A percentile compares a stretch with the other conserved stretches of the same genome.
Evolutionary conservation across 192 early-diverging fungal genomes (phyloP).

Genomic region (Oehlia diaphana): DNA sequence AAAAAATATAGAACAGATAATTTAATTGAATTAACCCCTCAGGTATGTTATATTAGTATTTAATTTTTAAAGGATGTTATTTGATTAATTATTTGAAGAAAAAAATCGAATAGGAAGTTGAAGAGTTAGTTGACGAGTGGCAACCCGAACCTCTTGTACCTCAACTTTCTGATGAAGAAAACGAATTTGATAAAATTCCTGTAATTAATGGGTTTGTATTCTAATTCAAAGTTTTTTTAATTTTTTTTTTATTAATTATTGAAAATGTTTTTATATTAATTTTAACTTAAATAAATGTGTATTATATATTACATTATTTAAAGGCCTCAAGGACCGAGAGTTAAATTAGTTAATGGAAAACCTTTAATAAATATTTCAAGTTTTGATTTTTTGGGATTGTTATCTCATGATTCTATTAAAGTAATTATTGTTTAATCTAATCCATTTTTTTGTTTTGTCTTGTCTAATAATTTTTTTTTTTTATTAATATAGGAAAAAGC

Average conservation of each 20-base stretch:
- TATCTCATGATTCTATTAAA: slow-evolving; percentile 72
- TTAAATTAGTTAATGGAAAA: slow-evolving; percentile 62
- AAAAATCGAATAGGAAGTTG: slow-evolving; percentile 70
- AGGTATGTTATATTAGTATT: slow-evolving; percentile 45
- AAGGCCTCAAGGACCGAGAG: slow-evolving; percentile 59
- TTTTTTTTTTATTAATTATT: no score
- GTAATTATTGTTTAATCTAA: slow-evolving; percentile 25
- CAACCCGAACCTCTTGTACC: slow-evolving; percentile 92
- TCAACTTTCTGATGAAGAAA: slow-evolving; percentile 65
- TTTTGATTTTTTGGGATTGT: slow-evolving; percentile 85
- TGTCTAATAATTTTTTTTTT: neutral
- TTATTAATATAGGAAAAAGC: slow-evolving; percentile 62
- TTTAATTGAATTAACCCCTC: slow-evolving; percentile 77
- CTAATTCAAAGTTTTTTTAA: neutral
- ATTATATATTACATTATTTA: neutral
- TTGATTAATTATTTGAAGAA: no score
- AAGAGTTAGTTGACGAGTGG: slow-evolving; percentile 95
- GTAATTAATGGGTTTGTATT: slow-evolving; percentile 62
- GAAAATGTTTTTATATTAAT: no score
- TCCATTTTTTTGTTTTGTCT: neutral
- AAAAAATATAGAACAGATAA: slow-evolving; percentile 78
- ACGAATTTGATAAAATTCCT: slow-evolving; percentile 78
- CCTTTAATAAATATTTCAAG: slow-evolving; percentile 79
- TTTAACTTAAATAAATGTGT: no score
- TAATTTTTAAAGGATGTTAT: neutral